Evolutionary conservation across 2,329 filamentous ascomycete species (phyloP).

Genomic region (Aspergillus puulaauensis): DNA sequence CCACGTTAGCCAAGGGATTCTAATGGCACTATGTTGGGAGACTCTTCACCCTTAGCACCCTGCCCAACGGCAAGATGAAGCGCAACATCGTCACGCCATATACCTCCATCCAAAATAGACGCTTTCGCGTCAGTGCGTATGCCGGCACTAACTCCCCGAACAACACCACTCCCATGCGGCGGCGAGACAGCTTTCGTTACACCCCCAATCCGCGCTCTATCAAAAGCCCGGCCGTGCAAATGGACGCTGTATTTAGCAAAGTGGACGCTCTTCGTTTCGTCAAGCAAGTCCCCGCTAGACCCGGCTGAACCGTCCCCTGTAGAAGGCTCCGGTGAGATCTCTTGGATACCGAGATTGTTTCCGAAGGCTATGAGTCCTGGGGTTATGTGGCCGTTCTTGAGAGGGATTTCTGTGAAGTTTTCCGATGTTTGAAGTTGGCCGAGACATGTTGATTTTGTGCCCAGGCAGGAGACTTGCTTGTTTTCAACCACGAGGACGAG

Average conservation of each 20-base stretch:
- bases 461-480: background rate
- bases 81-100: background rate
- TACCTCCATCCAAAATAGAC: background rate
- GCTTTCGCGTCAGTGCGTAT: constrained; percentile 34
- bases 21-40: too few relatives aligned
- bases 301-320: constrained; percentile 47
- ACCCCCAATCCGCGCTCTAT: constrained; percentile 54
- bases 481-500: background rate
- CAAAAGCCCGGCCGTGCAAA: constrained; percentile 56
- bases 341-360: constrained; percentile 39
- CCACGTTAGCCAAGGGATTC: background rate
- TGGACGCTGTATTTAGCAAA: constrained; percentile 48
- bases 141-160: constrained; percentile 60
- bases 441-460: background rate
- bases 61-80: background rate
- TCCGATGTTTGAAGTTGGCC: background rate
- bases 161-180: constrained; percentile 49
- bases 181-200: constrained; percentile 61
- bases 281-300: constrained; percentile 29
- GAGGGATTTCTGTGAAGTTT: background rate
- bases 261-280: constrained; percentile 13
- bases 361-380: constrained; percentile 19
- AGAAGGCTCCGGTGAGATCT: constrained; percentile 58
- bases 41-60: background rate
- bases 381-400: background rate